phyloP scores from a whole-genome alignment of 75 land plant genomes.

The Pinus tabuliformis region DNA sequence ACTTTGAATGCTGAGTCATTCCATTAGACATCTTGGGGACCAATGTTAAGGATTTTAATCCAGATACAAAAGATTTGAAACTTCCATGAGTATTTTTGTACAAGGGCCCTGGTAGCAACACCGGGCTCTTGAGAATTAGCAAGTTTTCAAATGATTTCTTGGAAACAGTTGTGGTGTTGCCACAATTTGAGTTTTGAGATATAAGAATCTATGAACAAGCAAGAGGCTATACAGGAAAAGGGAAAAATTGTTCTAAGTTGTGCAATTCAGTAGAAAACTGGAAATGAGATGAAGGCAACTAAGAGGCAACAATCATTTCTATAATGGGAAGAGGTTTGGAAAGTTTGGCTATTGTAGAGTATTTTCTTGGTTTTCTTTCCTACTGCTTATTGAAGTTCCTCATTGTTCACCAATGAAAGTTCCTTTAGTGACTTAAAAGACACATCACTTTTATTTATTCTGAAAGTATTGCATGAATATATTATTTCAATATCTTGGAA shows the following conservation, averaged over 20 bases:
- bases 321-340: background rate
- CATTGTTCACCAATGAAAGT: background rate
- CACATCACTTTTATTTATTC: background rate
- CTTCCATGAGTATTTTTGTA: background rate
- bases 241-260: background rate
- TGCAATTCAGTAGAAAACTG: background rate
- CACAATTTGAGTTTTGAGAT: background rate
- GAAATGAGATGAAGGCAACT: background rate
- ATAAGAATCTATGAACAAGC: background rate
- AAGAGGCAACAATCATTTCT: background rate
- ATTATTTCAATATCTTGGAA: background rate
- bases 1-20: too few relatives aligned
- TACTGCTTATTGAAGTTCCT: background rate
- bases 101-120: background rate
- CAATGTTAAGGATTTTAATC: too few relatives aligned
- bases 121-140: background rate
- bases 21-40: too few relatives aligned
- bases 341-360: background rate
- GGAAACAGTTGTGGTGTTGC: background rate
- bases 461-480: background rate
- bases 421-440: background rate
- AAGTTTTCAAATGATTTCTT: background rate
- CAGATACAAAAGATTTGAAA: background rate
- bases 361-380: background rate
- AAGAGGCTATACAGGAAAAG: background rate